These are phyloP conservation scores for Candolleomyces aberdarensis DNA, from an alignment of 768 basidiomycete species.

Conservation along the genomic window DNA sequence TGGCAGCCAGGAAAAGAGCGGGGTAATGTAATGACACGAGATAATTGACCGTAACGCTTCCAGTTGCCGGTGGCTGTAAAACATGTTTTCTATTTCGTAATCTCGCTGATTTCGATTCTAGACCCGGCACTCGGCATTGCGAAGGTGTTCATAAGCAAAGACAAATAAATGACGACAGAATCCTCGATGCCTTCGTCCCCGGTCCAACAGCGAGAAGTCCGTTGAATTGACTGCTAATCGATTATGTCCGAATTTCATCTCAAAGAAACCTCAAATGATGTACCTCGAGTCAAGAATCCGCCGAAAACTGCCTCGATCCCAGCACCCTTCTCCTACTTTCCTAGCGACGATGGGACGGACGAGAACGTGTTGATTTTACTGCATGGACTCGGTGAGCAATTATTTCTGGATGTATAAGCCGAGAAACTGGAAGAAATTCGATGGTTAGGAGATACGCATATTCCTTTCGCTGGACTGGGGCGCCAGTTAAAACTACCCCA, in stretches of 20 bases:
- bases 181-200: too few species aligned
- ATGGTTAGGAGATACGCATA: constrained; percentile 72
- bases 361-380: constrained; percentile 82
- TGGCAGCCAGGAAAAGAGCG: too few species aligned
- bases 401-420: not conserved
- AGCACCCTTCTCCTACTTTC: constrained; percentile 60
- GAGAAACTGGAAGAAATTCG: not conserved
- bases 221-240: not conserved
- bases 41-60: too few species aligned
- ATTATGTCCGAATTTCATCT: constrained; percentile 2
- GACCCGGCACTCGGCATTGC: too few species aligned
- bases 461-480: constrained; percentile 75
- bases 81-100: too few species aligned
- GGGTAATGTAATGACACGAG: too few species aligned
- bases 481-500: constrained; percentile 80
- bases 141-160: too few species aligned
- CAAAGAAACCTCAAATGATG: not conserved
- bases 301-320: constrained; percentile 28
- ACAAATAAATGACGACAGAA: too few species aligned
- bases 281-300: constrained; percentile 2
- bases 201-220: not conserved
- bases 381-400: constrained; percentile 74
- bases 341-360: constrained; percentile 82
- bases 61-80: too few species aligned
- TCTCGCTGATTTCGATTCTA: too few species aligned